A percentile compares a stretch with the other conserved stretches of the same genome.
phyloP scores from a whole-genome alignment of 345 rosid species.

The Corchorus capsularis region DNA sequence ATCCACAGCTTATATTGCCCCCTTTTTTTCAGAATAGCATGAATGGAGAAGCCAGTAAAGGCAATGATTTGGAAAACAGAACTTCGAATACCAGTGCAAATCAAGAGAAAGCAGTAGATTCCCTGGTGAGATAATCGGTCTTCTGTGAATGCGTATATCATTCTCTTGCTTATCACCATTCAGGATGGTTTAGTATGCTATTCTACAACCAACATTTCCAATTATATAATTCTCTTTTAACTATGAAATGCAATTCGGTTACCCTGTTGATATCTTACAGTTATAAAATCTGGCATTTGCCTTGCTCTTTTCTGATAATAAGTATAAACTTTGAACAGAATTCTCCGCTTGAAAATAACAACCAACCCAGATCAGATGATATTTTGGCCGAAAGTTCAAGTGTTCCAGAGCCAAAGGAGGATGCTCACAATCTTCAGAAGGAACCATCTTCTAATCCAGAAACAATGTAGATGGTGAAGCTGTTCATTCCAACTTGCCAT shows the following conservation, averaged over 20 bases:
- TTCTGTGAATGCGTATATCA: not conserved
- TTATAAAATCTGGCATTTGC: not conserved
- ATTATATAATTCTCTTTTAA: not conserved
- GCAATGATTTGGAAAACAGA: not conserved
- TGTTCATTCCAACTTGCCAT: not conserved
- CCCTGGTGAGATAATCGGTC: constrained; percentile 19
- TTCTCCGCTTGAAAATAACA: not conserved
- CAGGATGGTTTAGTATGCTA: not conserved
- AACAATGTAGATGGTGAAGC: not conserved
- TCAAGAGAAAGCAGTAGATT: constrained; percentile 17
- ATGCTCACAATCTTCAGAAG: not conserved
- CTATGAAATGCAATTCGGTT: not conserved
- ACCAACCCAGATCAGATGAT: not conserved
- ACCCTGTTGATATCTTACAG: not conserved
- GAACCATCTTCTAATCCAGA: not conserved
- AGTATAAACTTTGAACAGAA: not conserved
- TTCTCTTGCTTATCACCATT: not conserved
- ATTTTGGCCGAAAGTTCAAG: not conserved
- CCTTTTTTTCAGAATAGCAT: constrained; percentile 18
- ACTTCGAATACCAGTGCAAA: not conserved
- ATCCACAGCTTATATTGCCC: not conserved
- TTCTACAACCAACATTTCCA: not conserved
- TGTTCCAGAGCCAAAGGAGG: not conserved
- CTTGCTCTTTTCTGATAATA: not conserved
- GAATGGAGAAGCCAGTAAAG: constrained; percentile 11